Base-by-base conservation (phyloP, 73 alveolate species). In the Stentor roeselii region DNA sequence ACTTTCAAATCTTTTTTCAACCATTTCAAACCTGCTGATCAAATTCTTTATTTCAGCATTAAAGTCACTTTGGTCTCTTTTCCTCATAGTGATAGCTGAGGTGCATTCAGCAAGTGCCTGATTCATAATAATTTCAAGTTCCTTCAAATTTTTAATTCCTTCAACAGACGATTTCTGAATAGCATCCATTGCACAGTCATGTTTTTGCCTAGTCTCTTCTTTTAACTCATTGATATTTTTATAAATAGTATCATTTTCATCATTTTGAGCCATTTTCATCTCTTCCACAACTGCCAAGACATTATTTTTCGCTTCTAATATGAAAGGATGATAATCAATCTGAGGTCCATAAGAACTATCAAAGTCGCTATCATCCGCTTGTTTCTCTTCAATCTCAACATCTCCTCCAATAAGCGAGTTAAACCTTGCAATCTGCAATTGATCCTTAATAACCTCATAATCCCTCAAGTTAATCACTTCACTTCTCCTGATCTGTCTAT, bases 71-170 rank as follows among this genome's bases (percentile, higher is more conserved):
- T 21, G 42, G 41, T 67, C 80, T 34, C 80, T 21, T 67, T 67
- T 67, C 80, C 80, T 67, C 67, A 50, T 50, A 50, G 67, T 50
- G 21, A 50, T 50, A 11, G 67, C 67, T 50, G 67, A 50, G 6
- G 67, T 11, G 21, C 30, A 11, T 50, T 50, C 67, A 50, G 67
- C 67, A 11, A 50, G 67, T 50, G 67, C 67, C 21, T 50, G 67
- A 50, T 50, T 50, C 21, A 50, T 21, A 50, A 50, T 50, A 11
- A 50, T 11, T 50, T 50, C 67, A 11, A 50, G 21, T 50, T 50
- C 67, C 67, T 50, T 50, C 21, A 50, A 50, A 50, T 50, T 50
- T 21, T 50, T 50, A 50, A 11, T 6, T 50, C 30, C 67, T 11
- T 50, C 67, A 50, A 50, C 67, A 11, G 67, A 6, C 6, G 21